These are phyloP conservation scores for Ophiostoma australiae DNA, from an alignment of 2,329 filamentous ascomycete species.

Conservation along the genomic window DNA sequence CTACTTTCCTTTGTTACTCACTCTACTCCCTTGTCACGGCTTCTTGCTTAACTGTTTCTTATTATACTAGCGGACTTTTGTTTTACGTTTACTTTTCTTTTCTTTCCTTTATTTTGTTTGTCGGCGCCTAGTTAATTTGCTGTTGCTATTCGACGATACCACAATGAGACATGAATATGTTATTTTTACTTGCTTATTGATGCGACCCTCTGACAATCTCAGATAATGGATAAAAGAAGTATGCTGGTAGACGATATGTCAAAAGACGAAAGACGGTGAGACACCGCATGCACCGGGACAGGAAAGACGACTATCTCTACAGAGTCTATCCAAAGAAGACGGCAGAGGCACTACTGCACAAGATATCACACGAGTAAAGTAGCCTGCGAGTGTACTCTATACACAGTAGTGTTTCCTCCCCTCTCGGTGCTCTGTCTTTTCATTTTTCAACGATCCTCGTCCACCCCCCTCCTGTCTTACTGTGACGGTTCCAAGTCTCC, in stretches of 20 bases:
- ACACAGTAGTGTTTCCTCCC: neutral
- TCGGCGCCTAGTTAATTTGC: neutral
- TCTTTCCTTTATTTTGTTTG: neutral
- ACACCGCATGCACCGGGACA: neutral
- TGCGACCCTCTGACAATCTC: neutral
- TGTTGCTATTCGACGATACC: conserved; percentile 14
- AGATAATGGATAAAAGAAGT: neutral
- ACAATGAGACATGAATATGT: conserved; percentile 1
- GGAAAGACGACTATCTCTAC: neutral
- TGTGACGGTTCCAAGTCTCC: too few species aligned
- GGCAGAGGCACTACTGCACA: neutral
- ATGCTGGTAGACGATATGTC: neutral
- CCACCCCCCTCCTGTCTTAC: neutral
- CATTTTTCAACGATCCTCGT: neutral
- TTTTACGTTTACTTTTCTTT: neutral
- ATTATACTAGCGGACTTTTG: neutral
- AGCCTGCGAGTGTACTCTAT: neutral
- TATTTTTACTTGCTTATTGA: neutral
- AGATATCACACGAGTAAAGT: neutral
- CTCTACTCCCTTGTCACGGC: neutral
- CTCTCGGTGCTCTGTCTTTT: neutral
- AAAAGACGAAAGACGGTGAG: neutral
- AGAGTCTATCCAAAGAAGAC: neutral
- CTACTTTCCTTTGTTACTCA: neutral
- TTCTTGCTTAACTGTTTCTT: neutral